Evolutionary conservation across 164 flowering plant genomes (phyloP).

Genomic region (Piper betle): DNA sequence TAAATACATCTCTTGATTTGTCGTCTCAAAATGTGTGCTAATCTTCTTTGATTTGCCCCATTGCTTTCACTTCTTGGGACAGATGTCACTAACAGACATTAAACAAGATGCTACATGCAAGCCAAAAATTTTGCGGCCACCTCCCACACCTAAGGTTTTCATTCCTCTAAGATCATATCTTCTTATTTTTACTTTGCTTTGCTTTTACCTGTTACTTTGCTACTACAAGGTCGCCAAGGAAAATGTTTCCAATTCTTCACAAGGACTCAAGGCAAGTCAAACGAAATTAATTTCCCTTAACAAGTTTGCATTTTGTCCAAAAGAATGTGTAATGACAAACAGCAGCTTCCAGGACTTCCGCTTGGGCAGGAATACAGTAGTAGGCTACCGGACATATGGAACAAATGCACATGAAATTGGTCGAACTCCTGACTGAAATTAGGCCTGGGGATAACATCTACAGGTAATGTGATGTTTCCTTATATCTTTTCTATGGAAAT

Average conservation of each 20-base stretch:
- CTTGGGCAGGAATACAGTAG: slow-evolving; percentile 17
- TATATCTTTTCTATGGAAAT: not conserved
- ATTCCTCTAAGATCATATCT: not conserved
- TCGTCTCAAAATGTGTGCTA: not conserved
- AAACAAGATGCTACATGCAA: slow-evolving; percentile 31
- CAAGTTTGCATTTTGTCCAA: not conserved
- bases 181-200: not conserved
- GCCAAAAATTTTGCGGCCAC: slow-evolving; percentile 17
- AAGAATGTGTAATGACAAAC: not conserved
- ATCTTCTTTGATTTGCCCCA: not conserved
- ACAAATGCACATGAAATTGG: slow-evolving; percentile 20
- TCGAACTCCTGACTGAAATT: slow-evolving; percentile 14
- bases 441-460: slow-evolving; percentile 14
- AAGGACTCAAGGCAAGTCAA: slow-evolving; percentile 32
- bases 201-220: slow-evolving; percentile 5
- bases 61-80: slow-evolving; percentile 5
- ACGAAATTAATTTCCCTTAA: not conserved
- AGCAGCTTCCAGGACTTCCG: slow-evolving; percentile 8
- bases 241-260: slow-evolving; percentile 34
- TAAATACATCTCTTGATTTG: not conserved
- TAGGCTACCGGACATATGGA: slow-evolving; percentile 14
- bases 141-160: slow-evolving; percentile 34
- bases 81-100: slow-evolving; percentile 61
- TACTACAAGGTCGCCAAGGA: slow-evolving; percentile 67
- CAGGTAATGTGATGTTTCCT: slow-evolving; percentile 14